Evolutionary conservation across 75 land plant species (phyloP).

Genomic region (Selaginella moellendorffii): DNA sequence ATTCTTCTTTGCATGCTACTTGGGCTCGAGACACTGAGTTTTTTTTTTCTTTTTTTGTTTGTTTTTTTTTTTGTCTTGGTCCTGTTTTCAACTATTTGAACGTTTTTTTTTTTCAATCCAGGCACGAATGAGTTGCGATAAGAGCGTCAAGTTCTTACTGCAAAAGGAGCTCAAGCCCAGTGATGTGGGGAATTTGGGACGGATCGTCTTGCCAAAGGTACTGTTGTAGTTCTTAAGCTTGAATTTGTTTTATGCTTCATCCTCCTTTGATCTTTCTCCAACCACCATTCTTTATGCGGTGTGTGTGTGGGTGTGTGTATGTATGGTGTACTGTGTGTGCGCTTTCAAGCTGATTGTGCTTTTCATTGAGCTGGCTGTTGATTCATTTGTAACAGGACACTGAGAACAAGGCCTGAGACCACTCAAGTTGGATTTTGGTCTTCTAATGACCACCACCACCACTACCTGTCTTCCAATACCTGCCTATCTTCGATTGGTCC

Average conservation of each 20-base stretch:
- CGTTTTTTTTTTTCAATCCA: background rate
- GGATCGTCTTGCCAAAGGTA: slow-evolving; percentile 13
- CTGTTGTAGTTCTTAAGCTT: background rate
- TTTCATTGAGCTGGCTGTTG: background rate
- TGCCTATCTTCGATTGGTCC: background rate
- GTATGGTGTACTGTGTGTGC: too few relatives aligned
- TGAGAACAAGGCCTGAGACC: background rate
- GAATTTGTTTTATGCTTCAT: background rate
- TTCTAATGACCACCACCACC: too few relatives aligned
- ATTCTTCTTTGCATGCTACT: too few relatives aligned
- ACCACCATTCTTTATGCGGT: too few relatives aligned
- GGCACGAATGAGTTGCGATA: background rate
- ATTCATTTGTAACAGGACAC: background rate
- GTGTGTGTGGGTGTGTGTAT: too few relatives aligned
- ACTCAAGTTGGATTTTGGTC: background rate
- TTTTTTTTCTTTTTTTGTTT: too few relatives aligned
- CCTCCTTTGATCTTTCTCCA: too few relatives aligned
- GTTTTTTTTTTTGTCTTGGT: too few relatives aligned
- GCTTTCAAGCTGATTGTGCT: background rate
- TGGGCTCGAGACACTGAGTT: too few relatives aligned
- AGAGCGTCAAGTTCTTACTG: background rate
- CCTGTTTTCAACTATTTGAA: too few relatives aligned
- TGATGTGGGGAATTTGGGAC: slow-evolving; percentile 8
- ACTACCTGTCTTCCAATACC: background rate
- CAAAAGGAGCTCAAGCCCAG: slow-evolving; percentile 12